Evolutionary conservation across 257 asterid genomes (phyloP).

Genomic region (Mentha longifolia): DNA sequence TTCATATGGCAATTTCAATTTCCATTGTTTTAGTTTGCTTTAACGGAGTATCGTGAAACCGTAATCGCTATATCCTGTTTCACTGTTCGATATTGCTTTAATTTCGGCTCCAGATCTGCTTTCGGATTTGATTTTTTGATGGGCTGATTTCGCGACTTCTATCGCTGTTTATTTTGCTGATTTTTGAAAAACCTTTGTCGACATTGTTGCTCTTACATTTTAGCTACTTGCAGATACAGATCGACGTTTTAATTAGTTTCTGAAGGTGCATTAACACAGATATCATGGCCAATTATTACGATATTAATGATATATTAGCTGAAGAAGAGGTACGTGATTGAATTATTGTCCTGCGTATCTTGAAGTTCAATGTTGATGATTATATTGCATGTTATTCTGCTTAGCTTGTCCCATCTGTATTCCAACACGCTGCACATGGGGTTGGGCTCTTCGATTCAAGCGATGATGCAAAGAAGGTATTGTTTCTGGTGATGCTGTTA

Average conservation of each 20-base stretch:
- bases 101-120: conserved; percentile 6
- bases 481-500: conserved; percentile 16
- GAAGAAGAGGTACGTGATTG: conserved; percentile 75
- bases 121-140: background rate
- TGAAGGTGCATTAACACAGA: conserved; percentile 21
- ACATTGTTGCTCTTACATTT: background rate
- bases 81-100: too few species aligned
- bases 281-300: conserved; percentile 73
- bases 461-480: conserved; percentile 75
- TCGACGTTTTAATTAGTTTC: conserved; percentile 19
- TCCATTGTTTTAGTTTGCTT: background rate
- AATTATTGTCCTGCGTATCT: background rate
- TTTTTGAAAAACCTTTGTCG: background rate
- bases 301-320: conserved; percentile 83
- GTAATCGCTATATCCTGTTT: background rate
- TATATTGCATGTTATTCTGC: conserved; percentile 20
- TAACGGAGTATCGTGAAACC: background rate
- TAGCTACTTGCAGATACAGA: conserved; percentile 1
- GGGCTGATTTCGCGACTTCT: background rate
- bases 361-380: conserved; percentile 15
- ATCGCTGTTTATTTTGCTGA: background rate
- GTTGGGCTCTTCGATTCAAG: conserved; percentile 84
- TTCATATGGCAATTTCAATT: background rate
- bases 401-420: conserved; percentile 76
- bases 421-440: conserved; percentile 71